Percentiles rank a stretch among this genome's conserved stretches.
Conservation (phyloP, 1,284 basidiomycete species). For the Polyporus tsugae region DNA sequence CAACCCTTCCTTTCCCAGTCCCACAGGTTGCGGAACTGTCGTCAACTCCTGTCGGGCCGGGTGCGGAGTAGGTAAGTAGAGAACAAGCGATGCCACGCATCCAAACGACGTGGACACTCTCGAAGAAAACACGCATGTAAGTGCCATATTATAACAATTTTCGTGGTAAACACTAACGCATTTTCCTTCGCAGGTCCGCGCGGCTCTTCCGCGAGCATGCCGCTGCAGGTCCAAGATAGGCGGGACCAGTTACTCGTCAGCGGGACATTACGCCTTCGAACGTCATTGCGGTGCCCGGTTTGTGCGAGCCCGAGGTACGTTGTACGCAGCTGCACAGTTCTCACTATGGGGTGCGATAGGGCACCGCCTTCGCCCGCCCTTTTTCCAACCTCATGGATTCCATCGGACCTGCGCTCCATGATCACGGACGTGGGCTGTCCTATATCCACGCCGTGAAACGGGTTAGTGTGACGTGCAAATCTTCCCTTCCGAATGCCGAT, state of each 20-base stretch:
- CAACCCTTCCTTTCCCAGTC: not conserved
- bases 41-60: slow-evolving; percentile 1
- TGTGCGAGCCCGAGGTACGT: not conserved
- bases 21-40: not conserved
- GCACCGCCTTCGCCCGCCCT: not conserved
- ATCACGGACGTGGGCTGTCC: not conserved
- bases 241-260: not conserved
- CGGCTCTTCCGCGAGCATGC: not conserved
- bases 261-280: not conserved
- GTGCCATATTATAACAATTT: not conserved
- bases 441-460: not conserved
- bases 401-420: not conserved
- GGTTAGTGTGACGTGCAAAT: not conserved
- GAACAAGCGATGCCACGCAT: not conserved
- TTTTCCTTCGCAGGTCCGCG: not conserved
- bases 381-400: not conserved
- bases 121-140: not conserved
- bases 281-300: not conserved
- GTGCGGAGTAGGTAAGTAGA: not conserved
- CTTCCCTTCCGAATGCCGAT: not conserved
- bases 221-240: not conserved
- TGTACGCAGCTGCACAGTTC: not conserved
- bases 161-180: not conserved
- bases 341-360: not conserved
- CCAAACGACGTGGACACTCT: not conserved